Base-by-base conservation (phyloP, 345 rosid genomes). In the Draba incana region DNA sequence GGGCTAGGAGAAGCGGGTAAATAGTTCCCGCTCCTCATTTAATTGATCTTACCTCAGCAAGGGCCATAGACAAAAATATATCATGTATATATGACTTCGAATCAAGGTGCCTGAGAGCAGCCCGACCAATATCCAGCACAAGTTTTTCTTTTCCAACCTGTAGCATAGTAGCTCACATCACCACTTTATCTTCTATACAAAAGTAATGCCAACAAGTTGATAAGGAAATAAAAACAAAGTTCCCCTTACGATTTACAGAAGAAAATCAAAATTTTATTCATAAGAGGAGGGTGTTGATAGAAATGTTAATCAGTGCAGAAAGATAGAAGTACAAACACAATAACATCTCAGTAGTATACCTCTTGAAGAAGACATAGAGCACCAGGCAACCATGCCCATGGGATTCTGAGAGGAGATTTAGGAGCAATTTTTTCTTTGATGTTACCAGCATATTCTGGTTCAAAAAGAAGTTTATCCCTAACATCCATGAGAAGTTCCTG, bases 281-380 rank as follows among this genome's bases (percentile, higher is more conserved):
- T 9, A 55, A 48, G 24, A 49, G 33, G 48, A n/a, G 13, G 13
- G 63, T 27, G 28, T 10, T 9, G 38, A 31, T 13, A 60, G 44
- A 33, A 44, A 53, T 51, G 41, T 44, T n/a, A 24, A 28, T 1
- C 2, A 66, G 25, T 7, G 73, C 43, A 44, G 35, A 15, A 66
- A 25, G 50, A 50, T 51, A 56, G n/a, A 41, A 49, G 51, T 37
- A 30, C 20, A 52, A 33, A 11, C 20, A 24, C 55, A 64, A 50
- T 30, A 41, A 48, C 3, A 58, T 16, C 30, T 41, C 25, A 25
- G 60, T 60, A 39, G 48, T 66, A 48, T 25, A 94, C 99, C 97
- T 94, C 99, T 83, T 91, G 97, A 75, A 91, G 97, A 45, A 94
- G 88, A 79, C 95, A 86, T 57, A 94, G 88, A 61, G 96, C 99